Evolutionary conservation across 306 rosid species (phyloP).

Genomic region (Geum urbanum): DNA sequence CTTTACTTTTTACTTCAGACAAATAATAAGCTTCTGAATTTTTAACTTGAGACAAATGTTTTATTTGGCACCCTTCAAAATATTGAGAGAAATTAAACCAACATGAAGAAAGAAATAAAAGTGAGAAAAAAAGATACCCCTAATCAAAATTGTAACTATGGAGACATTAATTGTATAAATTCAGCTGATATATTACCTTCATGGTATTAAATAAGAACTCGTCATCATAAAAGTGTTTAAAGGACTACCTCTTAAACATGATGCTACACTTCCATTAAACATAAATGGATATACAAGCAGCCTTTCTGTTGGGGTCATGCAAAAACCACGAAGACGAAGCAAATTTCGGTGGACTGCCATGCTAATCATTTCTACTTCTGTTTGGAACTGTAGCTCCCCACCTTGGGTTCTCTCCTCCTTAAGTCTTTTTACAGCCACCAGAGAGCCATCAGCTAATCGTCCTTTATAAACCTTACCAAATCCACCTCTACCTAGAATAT

Average conservation of each 20-base stretch:
- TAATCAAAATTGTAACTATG: background rate
- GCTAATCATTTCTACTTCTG: conserved; percentile 95
- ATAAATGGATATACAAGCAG: conserved; percentile 90
- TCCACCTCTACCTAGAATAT: conserved; percentile 91
- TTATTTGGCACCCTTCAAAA: too few species aligned
- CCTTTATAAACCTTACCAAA: conserved; percentile 96
- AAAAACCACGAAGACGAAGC: conserved; percentile 85
- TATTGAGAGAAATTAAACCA: background rate
- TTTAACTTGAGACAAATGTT: background rate
- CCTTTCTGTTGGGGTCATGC: conserved; percentile 98
- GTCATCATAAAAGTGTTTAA: background rate
- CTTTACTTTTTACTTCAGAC: background rate
- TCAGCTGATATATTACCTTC: background rate
- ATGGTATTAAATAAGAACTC: background rate
- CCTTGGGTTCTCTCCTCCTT: conserved; percentile 88
- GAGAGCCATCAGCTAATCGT: conserved; percentile 80
- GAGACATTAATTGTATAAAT: background rate
- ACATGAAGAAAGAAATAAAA: background rate
- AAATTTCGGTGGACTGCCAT: conserved; percentile 97
- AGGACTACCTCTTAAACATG: conserved; percentile 78
- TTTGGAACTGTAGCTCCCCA: conserved; percentile 91
- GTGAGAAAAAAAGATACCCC: background rate
- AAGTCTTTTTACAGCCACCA: conserved; percentile 92
- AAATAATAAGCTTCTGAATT: background rate
- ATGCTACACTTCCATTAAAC: conserved; percentile 95